These are phyloP conservation scores for Pichia cabralensis DNA, from an alignment of 805 yeast genomes.

Conservation along the genomic window DNA sequence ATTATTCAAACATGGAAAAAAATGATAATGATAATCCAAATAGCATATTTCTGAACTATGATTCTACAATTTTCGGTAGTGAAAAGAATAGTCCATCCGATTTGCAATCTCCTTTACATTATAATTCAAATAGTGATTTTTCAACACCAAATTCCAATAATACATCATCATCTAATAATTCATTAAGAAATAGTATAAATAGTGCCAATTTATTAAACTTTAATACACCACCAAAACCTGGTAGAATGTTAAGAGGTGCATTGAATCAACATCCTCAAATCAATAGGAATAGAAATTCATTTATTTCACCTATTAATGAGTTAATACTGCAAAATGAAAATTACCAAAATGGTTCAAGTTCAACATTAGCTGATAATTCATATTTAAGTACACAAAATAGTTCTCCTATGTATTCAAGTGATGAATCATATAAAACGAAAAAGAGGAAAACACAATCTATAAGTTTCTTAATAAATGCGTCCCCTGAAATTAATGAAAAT, in stretches of 20 bases:
- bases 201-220: not conserved
- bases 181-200: not conserved
- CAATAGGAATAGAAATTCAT: conserved; percentile 16
- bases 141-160: conserved; percentile 7
- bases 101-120: not conserved
- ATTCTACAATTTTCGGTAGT: conserved; percentile 8
- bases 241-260: conserved; percentile 14
- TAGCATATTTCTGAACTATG: conserved; percentile 7
- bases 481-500: too few species aligned
- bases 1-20: too few species aligned
- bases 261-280: conserved; percentile 8
- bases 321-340: too few species aligned
- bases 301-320: conserved; percentile 21
- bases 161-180: conserved; percentile 3
- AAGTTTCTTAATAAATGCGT: too few species aligned
- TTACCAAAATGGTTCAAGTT: too few species aligned
- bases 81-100: conserved; percentile 4
- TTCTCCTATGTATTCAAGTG: too few species aligned
- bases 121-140: not conserved
- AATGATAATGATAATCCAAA: conserved; percentile 6
- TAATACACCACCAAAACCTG: conserved; percentile 13
- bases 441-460: not conserved
- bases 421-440: too few species aligned
- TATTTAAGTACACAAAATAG: not conserved
- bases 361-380: not conserved